Evolutionary conservation across 2,329 filamentous ascomycete genomes (phyloP).

Genomic region (Arthrobotrys sphaeroides): DNA sequence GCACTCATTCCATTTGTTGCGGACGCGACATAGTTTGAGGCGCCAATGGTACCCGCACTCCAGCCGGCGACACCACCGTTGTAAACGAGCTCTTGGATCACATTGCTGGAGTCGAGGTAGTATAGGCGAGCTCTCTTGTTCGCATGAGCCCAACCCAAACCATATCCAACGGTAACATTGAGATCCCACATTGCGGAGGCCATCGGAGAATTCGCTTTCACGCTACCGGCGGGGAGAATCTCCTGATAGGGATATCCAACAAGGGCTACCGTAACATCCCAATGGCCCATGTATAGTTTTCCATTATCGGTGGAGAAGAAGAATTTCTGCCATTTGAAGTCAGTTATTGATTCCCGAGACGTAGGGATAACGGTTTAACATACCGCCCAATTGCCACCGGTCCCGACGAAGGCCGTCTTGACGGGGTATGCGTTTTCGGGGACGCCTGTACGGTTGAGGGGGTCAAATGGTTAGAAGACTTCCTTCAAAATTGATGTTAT

Average conservation of each 20-base stretch:
- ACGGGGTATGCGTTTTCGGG: slow-evolving; percentile 29
- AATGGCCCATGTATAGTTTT: slow-evolving; percentile 35
- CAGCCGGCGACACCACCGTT: not conserved
- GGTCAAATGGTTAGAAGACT: not conserved
- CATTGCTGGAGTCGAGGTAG: slow-evolving; percentile 11
- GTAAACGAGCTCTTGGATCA: slow-evolving; percentile 27
- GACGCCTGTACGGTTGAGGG: not conserved
- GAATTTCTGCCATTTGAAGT: no score
- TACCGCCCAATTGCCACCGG: slow-evolving; percentile 27
- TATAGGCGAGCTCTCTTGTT: slow-evolving; percentile 21
- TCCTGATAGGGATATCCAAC: slow-evolving; percentile 19
- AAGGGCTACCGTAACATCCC: not conserved
- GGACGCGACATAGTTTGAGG: not conserved
- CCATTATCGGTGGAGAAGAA: slow-evolving; percentile 43
- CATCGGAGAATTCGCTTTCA: slow-evolving; percentile 9
- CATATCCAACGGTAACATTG: slow-evolving; percentile 12
- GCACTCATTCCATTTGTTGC: slow-evolving; percentile 27
- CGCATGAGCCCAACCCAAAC: slow-evolving; percentile 1
- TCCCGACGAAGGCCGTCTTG: slow-evolving; percentile 12
- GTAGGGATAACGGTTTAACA: no score
- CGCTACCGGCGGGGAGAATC: slow-evolving; percentile 34
- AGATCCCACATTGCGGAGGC: slow-evolving; percentile 31
- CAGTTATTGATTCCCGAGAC: not conserved
- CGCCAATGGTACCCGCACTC: slow-evolving; percentile 10
- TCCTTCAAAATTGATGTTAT: not conserved